phyloP scores from a whole-genome alignment of 352 stramenopile genomes.

The Pythium biforme region DNA sequence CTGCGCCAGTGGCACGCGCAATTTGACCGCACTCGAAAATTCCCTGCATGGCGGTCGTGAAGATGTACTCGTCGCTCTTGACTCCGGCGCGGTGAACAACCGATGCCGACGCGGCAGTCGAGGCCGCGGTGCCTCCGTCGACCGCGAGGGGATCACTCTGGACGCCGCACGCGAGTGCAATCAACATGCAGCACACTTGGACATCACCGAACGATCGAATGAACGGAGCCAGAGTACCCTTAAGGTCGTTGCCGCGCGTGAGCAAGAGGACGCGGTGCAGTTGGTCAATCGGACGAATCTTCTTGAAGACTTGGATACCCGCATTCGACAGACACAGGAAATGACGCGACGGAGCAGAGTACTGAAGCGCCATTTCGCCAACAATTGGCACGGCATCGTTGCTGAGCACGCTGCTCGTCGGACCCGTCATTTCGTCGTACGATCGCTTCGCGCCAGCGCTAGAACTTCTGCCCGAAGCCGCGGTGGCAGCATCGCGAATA shows the following conservation, averaged over 20 bases:
- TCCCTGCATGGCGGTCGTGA: slow-evolving; percentile 67
- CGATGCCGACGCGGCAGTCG: slow-evolving; percentile 34
- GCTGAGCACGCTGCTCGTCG: slow-evolving; percentile 26
- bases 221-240: slow-evolving; percentile 65
- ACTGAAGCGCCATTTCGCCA: slow-evolving; percentile 84
- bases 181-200: slow-evolving; percentile 88
- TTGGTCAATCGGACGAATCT: slow-evolving; percentile 87
- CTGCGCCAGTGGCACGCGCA: slow-evolving; percentile 8
- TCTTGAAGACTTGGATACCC: slow-evolving; percentile 89
- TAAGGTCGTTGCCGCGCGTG: slow-evolving; percentile 65
- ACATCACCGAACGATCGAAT: slow-evolving; percentile 81
- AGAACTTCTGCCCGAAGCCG: slow-evolving; percentile 2
- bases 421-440: slow-evolving; percentile 68
- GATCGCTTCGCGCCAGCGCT: slow-evolving; percentile 48
- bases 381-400: slow-evolving; percentile 43
- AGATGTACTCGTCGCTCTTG: slow-evolving; percentile 82
- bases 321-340: slow-evolving; percentile 85
- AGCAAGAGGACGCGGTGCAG: slow-evolving; percentile 75
- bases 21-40: slow-evolving; percentile 84
- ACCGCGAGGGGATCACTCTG: slow-evolving; percentile 69
- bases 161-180: slow-evolving; percentile 83
- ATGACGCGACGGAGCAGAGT: slow-evolving; percentile 73
- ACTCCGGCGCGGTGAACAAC: slow-evolving; percentile 45
- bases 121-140: slow-evolving; percentile 43
- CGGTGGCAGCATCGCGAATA: slow-evolving; percentile 15